Evolutionary conservation across 768 basidiomycete genomes (phyloP), one percentile per base, ranked within the genome.

Genomic region (Lactifluus echinatus): DNA sequence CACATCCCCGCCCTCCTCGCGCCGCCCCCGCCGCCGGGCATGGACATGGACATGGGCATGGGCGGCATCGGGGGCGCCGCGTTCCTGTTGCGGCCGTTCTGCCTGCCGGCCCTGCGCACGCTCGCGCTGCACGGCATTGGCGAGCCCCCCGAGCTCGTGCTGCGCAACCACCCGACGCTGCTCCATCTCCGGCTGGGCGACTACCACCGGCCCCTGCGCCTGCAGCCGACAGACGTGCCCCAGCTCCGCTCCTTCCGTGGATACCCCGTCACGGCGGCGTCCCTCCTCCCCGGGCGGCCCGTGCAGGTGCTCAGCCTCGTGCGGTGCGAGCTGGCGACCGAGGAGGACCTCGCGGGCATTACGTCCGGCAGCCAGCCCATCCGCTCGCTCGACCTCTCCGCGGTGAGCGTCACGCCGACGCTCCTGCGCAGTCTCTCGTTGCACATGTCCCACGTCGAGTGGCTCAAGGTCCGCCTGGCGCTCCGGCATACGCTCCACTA

Each of bases 401-500:
- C 75, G 34, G 81, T 83, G 74, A 75, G 76, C 53, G 79, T 78
- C 53, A 79, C 83, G 24, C 82, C 81, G 31, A 67, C 73, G 54
- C 74, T 83, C 40, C 72, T 85, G 51, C 75, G 79, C 55, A 79
- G 78, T 66, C 69, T 84, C 64, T 78, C 83, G 45, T 71, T 69
- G 17, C 73, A 78, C 66, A 72, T 85, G 47, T 70, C 74, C 47
- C 71, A 72, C 47, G 66, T 86, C 43, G 75, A 81, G 65, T 71
- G 68, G 40, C 72, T 85, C 64, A 75, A 75, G 56, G 73, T 85
- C 39, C 75, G 75, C 63, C 77, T 84, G 44, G 82, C 84, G 19
- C 71, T 85, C 33, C 72, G 83, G 36, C 83, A 85, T 64, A 84
- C 83, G 8, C 73, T 85, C 28, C 83, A 84, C 63, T 81, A 78